Conservation (phyloP, 2,329 filamentous ascomycete species). For the Scedosporium minutisporum region DNA sequence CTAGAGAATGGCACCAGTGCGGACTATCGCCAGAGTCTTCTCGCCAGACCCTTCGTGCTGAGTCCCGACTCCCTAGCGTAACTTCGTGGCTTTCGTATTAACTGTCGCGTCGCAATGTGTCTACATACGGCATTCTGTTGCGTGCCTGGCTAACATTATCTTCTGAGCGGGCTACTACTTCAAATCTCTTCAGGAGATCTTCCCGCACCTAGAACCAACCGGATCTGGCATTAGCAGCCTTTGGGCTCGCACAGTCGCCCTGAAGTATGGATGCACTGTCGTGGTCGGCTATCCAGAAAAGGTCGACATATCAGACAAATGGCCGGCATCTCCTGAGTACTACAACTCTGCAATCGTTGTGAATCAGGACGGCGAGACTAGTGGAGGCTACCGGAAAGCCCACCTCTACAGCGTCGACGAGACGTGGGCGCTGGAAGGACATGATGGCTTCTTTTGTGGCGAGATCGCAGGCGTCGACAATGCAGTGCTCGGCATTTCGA, state of each 20-base stretch:
- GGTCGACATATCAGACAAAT: constrained; percentile 15
- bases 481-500: constrained; percentile 45
- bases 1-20: too few relatives aligned
- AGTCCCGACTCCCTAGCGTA: too few relatives aligned
- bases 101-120: background rate
- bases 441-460: constrained; percentile 33
- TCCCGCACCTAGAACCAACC: constrained; percentile 53
- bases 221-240: constrained; percentile 50
- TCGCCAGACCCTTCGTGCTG: too few relatives aligned
- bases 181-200: constrained; percentile 49
- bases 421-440: constrained; percentile 49
- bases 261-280: constrained; percentile 51
- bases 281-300: constrained; percentile 59
- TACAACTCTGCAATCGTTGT: constrained; percentile 37
- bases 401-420: constrained; percentile 52
- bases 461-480: constrained; percentile 32
- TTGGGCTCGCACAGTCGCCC: constrained; percentile 55
- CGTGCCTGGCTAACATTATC: too few relatives aligned
- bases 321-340: constrained; percentile 19
- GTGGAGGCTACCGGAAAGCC: constrained; percentile 42
- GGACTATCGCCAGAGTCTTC: too few relatives aligned
- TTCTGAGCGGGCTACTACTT: constrained; percentile 54
- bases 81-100: too few relatives aligned
- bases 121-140: background rate
- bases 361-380: constrained; percentile 38